These are phyloP conservation scores for Fraxinus angustifolia DNA, from an alignment of 305 asterid species.

Conservation along the genomic window DNA sequence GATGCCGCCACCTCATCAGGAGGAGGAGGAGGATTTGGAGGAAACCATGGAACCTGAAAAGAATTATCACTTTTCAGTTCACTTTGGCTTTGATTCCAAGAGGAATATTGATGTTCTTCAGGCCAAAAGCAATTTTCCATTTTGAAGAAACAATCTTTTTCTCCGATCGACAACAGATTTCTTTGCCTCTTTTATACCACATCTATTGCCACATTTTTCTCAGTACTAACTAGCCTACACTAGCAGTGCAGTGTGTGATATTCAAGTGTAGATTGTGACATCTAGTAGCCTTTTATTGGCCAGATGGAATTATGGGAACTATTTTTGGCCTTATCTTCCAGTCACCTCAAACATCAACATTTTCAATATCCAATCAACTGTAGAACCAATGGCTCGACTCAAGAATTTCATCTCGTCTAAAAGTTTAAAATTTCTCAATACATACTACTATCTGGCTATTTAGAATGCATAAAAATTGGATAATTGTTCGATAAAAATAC, in stretches of 20 bases:
- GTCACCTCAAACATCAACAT: constrained; percentile 37
- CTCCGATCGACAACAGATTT: constrained; percentile 10
- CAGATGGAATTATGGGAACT: constrained; percentile 41
- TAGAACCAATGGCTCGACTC: neutral
- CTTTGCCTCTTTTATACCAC: constrained; percentile 21
- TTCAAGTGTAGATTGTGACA: constrained; percentile 42
- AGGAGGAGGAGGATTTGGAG: constrained; percentile 1
- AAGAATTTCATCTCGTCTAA: neutral
- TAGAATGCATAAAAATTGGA: neutral
- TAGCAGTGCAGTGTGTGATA: constrained; percentile 33
- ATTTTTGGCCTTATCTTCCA: constrained; percentile 46
- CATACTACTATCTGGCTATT: neutral
- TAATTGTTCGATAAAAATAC: neutral
- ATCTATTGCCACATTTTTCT: neutral
- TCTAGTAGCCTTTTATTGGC: constrained; percentile 37
- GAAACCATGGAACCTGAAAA: constrained; percentile 24
- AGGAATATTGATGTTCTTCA: constrained; percentile 16
- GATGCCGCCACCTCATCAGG: constrained; percentile 26
- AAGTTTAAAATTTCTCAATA: neutral
- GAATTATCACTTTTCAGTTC: constrained; percentile 11
- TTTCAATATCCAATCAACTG: constrained; percentile 20
- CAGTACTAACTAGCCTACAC: neutral
- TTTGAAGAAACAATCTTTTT: constrained; percentile 1
- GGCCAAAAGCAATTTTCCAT: constrained; percentile 50
- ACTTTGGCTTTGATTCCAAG: constrained; percentile 5